Evolutionary conservation across 208 protist genomes (phyloP).

Genomic region (Hexamita inflata): DNA sequence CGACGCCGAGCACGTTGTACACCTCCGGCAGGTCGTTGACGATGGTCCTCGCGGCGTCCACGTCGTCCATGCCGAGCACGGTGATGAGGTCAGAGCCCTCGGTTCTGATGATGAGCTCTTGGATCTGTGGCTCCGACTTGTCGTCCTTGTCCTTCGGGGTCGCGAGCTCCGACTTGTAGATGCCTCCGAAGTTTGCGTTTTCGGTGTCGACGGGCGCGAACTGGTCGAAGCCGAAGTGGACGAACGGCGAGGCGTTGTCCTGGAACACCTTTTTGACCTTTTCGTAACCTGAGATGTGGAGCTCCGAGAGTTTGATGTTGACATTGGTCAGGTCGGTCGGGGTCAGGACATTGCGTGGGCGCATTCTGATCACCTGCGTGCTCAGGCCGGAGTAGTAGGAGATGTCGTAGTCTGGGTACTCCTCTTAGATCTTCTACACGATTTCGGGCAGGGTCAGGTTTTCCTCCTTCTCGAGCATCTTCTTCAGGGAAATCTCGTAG

Average conservation of each 20-base stretch:
- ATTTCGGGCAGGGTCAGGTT: too few relatives aligned
- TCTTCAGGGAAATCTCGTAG: not conserved
- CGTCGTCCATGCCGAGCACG: slow-evolving; percentile 66
- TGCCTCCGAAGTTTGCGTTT: not conserved
- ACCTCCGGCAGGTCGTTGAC: slow-evolving; percentile 97
- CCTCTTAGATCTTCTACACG: too few relatives aligned
- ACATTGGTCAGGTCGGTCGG: too few relatives aligned
- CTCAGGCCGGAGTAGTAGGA: not conserved
- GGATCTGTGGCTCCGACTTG: slow-evolving; percentile 43
- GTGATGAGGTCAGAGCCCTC: slow-evolving; percentile 78
- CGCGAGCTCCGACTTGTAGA: slow-evolving; percentile 44
- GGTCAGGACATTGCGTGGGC: too few relatives aligned
- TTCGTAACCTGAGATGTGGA: not conserved
- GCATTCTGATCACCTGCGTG: not conserved
- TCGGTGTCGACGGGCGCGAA: not conserved
- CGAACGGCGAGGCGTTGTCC: not conserved
- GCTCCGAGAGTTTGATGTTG: too few relatives aligned
- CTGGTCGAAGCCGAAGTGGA: not conserved
- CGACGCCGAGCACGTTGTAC: slow-evolving; percentile 75
- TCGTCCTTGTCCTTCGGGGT: slow-evolving; percentile 63
- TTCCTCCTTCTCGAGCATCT: slow-evolving; percentile 12
- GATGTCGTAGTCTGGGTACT: too few relatives aligned
- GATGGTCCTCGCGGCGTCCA: slow-evolving; percentile 71
- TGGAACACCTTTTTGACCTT: slow-evolving; percentile 9
- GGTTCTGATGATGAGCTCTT: slow-evolving; percentile 64